Base-by-base conservation (phyloP, 495 filamentous ascomycete genomes). In the Penicillium waksmanii region DNA sequence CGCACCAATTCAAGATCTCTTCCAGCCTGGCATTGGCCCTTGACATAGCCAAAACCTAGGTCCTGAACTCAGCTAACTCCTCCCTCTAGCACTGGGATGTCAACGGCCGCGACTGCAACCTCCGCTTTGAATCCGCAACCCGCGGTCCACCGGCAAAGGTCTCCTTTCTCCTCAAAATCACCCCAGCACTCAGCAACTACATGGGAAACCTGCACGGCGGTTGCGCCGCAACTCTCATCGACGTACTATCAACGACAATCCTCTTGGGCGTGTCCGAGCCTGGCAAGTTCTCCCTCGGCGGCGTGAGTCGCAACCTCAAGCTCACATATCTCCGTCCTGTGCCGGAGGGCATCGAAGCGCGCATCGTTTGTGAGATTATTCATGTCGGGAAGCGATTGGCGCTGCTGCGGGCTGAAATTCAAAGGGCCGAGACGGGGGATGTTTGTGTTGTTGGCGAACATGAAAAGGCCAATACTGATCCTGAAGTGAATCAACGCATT, bases 161-260 rank as follows among this genome's bases (percentile, higher is more conserved):
- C 52, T 69, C 69, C 3, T 80, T 72, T 57, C 67, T 69, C 2
- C 79, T 85, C 58, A 84, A 73, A 34, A 76, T 88, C 25, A 73
- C 80, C 15, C 78, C 79, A 0, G 47, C 73, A 3, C 81, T 89
- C 57, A 78, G 74, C 73, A 92, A 92, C 68, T 69, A 75, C 11
- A 54, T 86, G 11, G 75, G 75, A 0, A 89, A 81, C 68, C 73
- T 94, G 12, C 90, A 92, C 65, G 90, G 90, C 38, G 90, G 89
- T 5, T 87, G 84, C 62, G 78, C 82, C 0, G 83, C 89, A 0
- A 85, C 87, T 0, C 68, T 92, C 2, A 85, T 91, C 64, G 89
- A 92, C 67, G 68, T 84, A 19, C 82, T 87, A 62, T 90, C 90
- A 0, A 83, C 82, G 4, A 65, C 76, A n/a, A 76, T 85, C 13